phyloP scores from a whole-genome alignment of 106 monocot genomes.

The Apostasia shenzhenica region DNA sequence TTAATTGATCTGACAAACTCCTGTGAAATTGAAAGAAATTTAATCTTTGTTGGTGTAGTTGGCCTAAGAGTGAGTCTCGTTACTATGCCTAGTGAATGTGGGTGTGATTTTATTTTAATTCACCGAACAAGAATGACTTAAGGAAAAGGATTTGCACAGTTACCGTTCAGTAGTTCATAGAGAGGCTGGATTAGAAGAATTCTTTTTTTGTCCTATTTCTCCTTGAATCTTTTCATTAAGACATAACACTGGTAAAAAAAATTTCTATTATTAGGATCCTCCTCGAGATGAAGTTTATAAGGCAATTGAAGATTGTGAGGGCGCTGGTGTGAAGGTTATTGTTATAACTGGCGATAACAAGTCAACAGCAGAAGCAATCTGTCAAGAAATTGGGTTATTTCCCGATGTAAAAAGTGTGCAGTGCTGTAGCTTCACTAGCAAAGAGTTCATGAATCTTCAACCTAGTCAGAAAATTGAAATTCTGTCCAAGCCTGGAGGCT shows the following conservation, averaged over 20 bases:
- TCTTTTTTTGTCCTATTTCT: background rate
- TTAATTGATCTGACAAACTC: conserved; percentile 63
- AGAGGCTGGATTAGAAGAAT: too few species aligned
- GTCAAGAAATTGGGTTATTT: conserved; percentile 57
- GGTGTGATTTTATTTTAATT: too few species aligned
- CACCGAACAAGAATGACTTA: too few species aligned
- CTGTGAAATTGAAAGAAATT: conserved; percentile 43
- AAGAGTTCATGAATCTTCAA: conserved; percentile 40
- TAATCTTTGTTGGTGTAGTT: conserved; percentile 54
- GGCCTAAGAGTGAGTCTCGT: conserved; percentile 40
- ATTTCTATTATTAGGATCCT: conserved; percentile 35
- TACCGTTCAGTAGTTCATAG: too few species aligned
- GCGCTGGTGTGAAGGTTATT: conserved; percentile 53
- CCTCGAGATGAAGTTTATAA: conserved; percentile 61
- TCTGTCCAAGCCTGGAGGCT: conserved; percentile 26
- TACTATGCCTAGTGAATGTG: background rate
- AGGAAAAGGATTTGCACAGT: too few species aligned
- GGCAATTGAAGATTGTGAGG: conserved; percentile 62
- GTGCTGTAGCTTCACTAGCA: conserved; percentile 54
- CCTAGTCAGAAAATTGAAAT: conserved; percentile 22
- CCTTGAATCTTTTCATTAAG: background rate
- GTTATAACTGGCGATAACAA: conserved; percentile 79
- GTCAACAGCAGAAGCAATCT: conserved; percentile 68
- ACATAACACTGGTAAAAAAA: background rate
- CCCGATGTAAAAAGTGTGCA: conserved; percentile 9